Evolutionary conservation across 805 yeast species (phyloP).

Genomic region (Lipomyces chichibuensis): DNA sequence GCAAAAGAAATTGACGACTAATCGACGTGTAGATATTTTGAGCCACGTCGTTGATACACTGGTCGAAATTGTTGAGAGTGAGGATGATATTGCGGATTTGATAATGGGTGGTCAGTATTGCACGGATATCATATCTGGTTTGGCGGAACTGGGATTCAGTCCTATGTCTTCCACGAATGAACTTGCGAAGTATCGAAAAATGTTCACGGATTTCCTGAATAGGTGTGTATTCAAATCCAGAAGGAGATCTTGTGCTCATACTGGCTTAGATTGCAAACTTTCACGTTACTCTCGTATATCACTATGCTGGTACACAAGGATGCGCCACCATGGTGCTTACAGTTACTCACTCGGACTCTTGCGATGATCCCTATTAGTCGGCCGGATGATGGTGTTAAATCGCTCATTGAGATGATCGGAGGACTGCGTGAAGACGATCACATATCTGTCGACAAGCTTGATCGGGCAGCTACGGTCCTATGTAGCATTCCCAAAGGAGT

Average conservation of each 20-base stretch:
- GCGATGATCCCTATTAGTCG: constrained; percentile 60
- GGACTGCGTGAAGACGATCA: constrained; percentile 77
- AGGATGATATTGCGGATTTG: constrained; percentile 41
- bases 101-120: constrained; percentile 40
- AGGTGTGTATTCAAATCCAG: constrained; percentile 8
- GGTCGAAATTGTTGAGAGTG: constrained; percentile 30
- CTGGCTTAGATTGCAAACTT: constrained; percentile 54
- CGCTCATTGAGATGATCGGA: constrained; percentile 73
- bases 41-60: constrained; percentile 27
- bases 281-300: constrained; percentile 63
- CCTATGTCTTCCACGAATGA: constrained; percentile 22
- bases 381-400: constrained; percentile 65
- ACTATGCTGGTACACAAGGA: constrained; percentile 59
- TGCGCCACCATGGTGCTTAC: constrained; percentile 53
- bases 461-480: constrained; percentile 66
- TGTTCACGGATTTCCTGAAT: constrained; percentile 14
- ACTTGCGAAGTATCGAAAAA: constrained; percentile 1
- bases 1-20: not conserved
- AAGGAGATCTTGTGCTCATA: not conserved
- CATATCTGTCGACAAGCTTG: constrained; percentile 65
- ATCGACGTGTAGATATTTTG: constrained; percentile 13
- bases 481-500: constrained; percentile 62
- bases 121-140: constrained; percentile 40
- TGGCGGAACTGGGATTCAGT: constrained; percentile 39
- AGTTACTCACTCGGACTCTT: constrained; percentile 54